Percentiles rank a stretch among this genome's conserved stretches.
These are phyloP conservation scores for Penicillium nordicum DNA, from an alignment of 2,329 filamentous ascomycete genomes.

Conservation along the genomic window DNA sequence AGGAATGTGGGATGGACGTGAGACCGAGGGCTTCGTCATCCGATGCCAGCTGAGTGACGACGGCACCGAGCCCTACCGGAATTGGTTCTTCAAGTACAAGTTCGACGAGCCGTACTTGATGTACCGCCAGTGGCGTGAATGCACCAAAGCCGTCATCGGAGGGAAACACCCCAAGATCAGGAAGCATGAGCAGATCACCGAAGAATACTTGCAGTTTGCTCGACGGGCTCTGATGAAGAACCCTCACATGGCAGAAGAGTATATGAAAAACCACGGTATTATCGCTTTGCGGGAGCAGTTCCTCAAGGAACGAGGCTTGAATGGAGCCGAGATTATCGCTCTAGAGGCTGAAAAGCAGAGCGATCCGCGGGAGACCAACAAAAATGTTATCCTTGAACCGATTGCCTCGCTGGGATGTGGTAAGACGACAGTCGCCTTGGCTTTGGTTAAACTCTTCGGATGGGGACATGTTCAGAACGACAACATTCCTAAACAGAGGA, in stretches of 20 bases:
- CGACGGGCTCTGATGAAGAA: slow-evolving; percentile 68
- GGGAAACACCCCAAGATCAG: slow-evolving; percentile 71
- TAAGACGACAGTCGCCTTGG: slow-evolving; percentile 88
- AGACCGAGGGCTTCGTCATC: slow-evolving; percentile 96
- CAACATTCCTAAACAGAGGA: slow-evolving; percentile 76
- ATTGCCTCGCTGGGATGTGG: slow-evolving; percentile 94
- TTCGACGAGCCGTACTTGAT: slow-evolving; percentile 98
- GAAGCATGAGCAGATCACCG: slow-evolving; percentile 86
- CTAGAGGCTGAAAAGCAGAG: slow-evolving; percentile 50
- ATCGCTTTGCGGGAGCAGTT: slow-evolving; percentile 89
- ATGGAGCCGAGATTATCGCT: slow-evolving; percentile 85
- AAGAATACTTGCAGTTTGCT: slow-evolving; percentile 84
- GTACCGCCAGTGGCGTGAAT: slow-evolving; percentile 98
- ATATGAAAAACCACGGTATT: slow-evolving; percentile 89
- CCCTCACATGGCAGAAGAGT: slow-evolving; percentile 64
- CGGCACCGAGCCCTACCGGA: slow-evolving; percentile 58
- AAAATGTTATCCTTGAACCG: slow-evolving; percentile 78
- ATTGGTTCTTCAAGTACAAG: slow-evolving; percentile 99
- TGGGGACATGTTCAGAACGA: slow-evolving; percentile 98
- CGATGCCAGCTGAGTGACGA: slow-evolving; percentile 68
- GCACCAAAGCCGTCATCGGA: slow-evolving; percentile 81
- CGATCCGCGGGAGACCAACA: slow-evolving; percentile 51
- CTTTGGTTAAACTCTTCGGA: slow-evolving; percentile 74
- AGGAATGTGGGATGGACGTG: slow-evolving; percentile 82
- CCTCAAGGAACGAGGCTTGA: slow-evolving; percentile 74